Base-by-base conservation (phyloP, 2,329 filamentous ascomycete species). In the Madurella mycetomatis region DNA sequence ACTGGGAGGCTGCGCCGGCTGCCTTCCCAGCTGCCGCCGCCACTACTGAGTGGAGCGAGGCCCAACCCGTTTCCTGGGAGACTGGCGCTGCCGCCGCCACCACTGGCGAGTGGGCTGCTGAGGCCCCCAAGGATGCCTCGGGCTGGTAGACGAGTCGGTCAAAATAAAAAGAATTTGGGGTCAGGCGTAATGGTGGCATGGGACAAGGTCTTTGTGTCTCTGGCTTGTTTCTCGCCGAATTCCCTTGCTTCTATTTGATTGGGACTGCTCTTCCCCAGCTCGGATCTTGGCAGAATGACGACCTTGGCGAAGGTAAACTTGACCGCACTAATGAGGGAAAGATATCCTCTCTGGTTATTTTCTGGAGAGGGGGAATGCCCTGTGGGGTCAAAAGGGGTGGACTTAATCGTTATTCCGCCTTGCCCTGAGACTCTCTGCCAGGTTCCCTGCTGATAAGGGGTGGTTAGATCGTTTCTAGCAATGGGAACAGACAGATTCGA, bases 301-400 rank as follows among this genome's bases (percentile, higher is more conserved):
- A 59, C 50, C 51, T 66, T 71, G 68, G 70, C 70, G 60, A 61
- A 65, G 74, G 76, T 74, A 78, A 74, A 79, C 67, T 83, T 83
- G 80, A 65, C 75, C 79, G 86, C 85, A 87, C 91, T 96, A 81
- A 96, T 88, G 92, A 96, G 91, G 92, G 92, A 97, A 97, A 97
- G 92, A 97, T 91, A 96, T 87, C 90, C 82, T 72, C 73, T 67
- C 70, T 70, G 71, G 62, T 25, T 17, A 40, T 60, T 53, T 54
- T 49, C 64, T 64, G 67, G 72, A 70, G 72, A 75, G 86, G 90
- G 92, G 91, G 92, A 97, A 96, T 91, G 92, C 92, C 92, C 91
- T 96, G 92, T 94, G 84, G 80, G 84, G 79, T 82, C 80, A 83
- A 82, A 81, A 82, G 86, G 88, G 85, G 78, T 87, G 83, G 83